Evolutionary conservation across 2,329 filamentous ascomycete species (phyloP), one percentile per base, ranked within the genome.

Genomic region (Arachnomyces sp.): DNA sequence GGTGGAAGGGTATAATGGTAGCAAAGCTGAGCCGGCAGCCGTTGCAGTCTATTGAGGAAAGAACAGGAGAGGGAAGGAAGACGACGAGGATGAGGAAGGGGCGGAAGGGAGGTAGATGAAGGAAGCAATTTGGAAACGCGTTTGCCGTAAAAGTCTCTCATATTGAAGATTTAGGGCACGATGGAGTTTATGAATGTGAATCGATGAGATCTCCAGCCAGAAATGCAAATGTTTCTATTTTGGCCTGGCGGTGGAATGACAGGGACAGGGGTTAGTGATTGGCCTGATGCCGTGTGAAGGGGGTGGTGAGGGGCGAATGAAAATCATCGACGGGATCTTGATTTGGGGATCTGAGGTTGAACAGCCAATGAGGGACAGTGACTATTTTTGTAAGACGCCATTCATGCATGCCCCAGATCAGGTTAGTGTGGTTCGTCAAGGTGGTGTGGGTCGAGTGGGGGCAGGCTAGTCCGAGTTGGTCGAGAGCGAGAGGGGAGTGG

Each of bases 21-120:
- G 57, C 54, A 61, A 64, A 64, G 57, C 60, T 61, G 58, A 53
- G 51, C 63, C 62, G 57, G 62, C 62, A 65, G 62, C 54, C 52
- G 60, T 55, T 54, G 52, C 55, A 52, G 48, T 60, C 54, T 60
- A 57, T 52, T 52, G 51, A 46, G 49, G 50, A 56, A 54, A 51
- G 49, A 54, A 43, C 42, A 47, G 45, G 34, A n/a, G 20, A 36
- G 32, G 31, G 32, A 37, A 17, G 20, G 31, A 43, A 20, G 40
- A 36, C 43, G 31, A 36, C 32, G 42, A 36, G 7, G 39, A 28
- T 37, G 28, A 29, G 16, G 29, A 25, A 20, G 18, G 15, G 18
- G 18, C 15, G 25, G 25, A 29, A 31, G 29, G 35, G 25, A 25
- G 20, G 9, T 25, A 5, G 20, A 25, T 5, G 20, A 25, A 25